phyloP scores from a whole-genome alignment of 805 yeast species.

The Metschnikowia koreensis region DNA sequence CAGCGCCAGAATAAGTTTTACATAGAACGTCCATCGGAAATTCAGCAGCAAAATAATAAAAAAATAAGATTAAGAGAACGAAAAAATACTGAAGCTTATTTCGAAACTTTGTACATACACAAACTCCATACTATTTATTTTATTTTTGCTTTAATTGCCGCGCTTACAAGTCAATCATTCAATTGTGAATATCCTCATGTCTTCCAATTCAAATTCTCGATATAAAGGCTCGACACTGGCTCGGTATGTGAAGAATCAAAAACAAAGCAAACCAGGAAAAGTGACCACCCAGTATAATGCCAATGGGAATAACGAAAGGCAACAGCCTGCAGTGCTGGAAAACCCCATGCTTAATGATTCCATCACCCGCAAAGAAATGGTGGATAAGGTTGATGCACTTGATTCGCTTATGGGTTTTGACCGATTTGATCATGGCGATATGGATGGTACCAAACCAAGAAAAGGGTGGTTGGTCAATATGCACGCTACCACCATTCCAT shows the following conservation, averaged over 20 bases:
- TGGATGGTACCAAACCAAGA: conserved; percentile 44
- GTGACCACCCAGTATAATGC: conserved; percentile 15
- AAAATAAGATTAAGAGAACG: background rate
- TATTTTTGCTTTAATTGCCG: too few species aligned
- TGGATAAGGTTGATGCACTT: conserved; percentile 59
- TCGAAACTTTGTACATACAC: too few species aligned
- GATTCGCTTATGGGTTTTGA: conserved; percentile 90
- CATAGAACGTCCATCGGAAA: background rate
- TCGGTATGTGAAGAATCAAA: conserved; percentile 46
- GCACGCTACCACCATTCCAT: conserved; percentile 79
- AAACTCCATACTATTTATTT: too few species aligned
- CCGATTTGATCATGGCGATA: conserved; percentile 68
- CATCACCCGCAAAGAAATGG: conserved; percentile 49
- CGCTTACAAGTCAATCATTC: too few species aligned
- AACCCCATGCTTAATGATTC: conserved; percentile 40
- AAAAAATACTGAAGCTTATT: too few species aligned
- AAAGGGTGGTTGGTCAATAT: conserved; percentile 93
- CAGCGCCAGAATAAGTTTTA: too few species aligned
- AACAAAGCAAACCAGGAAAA: conserved; percentile 15
- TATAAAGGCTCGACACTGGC: conserved; percentile 51
- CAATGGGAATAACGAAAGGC: conserved; percentile 18
- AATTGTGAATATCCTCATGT: conserved; percentile 5
- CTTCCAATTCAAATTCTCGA: background rate
- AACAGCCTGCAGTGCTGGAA: conserved; percentile 11
- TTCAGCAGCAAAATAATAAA: background rate